Conservation (phyloP, 345 rosid genomes). For the Bretschneidera sinensis region DNA sequence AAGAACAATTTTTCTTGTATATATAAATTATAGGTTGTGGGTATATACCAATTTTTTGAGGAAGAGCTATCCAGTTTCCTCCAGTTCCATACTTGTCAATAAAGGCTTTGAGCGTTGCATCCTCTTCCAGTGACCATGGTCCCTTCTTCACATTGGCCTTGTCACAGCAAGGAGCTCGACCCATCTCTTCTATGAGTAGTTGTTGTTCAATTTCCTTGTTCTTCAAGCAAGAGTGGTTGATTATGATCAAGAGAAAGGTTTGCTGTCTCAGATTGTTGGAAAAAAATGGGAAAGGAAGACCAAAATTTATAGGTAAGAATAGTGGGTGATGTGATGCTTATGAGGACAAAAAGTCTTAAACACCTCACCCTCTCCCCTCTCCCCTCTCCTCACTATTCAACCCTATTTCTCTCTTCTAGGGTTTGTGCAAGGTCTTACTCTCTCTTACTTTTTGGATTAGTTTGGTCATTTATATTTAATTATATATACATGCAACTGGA, state of each 20-base stretch:
- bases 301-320: constrained; percentile 42
- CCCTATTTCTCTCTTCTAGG: constrained; percentile 40
- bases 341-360: constrained; percentile 38
- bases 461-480: constrained; percentile 33
- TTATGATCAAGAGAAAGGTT: too few relatives aligned
- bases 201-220: too few relatives aligned
- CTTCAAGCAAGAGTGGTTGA: neutral
- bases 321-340: constrained; percentile 31
- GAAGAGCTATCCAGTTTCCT: constrained; percentile 97
- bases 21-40: too few relatives aligned
- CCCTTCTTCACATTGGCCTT: constrained; percentile 91
- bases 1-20: too few relatives aligned
- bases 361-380: constrained; percentile 24
- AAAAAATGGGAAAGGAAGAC: constrained; percentile 21
- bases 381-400: constrained; percentile 39
- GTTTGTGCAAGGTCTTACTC: constrained; percentile 31
- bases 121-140: constrained; percentile 98
- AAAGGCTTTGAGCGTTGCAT: constrained; percentile 83
- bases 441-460: constrained; percentile 68
- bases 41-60: constrained; percentile 81
- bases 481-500: constrained; percentile 25
- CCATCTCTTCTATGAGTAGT: constrained; percentile 56
- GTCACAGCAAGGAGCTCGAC: constrained; percentile 98
- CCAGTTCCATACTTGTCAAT: constrained; percentile 84
- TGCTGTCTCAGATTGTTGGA: constrained; percentile 17